phyloP scores from a whole-genome alignment of 1,284 basidiomycete genomes.

The Marasmius sp. region DNA sequence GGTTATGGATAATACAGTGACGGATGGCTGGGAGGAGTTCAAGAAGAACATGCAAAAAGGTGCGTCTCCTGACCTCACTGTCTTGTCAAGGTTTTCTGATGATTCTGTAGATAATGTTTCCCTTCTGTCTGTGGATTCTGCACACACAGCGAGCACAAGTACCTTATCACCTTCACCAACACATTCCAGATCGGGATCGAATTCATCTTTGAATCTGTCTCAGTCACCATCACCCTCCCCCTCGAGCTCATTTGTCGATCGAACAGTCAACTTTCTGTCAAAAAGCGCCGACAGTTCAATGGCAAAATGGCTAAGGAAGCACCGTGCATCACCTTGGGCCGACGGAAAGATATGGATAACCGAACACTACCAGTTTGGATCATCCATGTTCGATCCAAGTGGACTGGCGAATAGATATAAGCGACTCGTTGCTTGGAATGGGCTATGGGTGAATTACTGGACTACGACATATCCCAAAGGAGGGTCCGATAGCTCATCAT shows the following conservation, averaged over 20 bases:
- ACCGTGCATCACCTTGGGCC: conserved; percentile 45
- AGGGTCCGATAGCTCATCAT: not conserved
- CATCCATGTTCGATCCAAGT: conserved; percentile 53
- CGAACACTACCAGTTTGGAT: conserved; percentile 55
- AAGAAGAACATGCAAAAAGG: conserved; percentile 35
- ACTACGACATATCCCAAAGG: conserved; percentile 37
- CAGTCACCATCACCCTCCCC: conserved; percentile 13
- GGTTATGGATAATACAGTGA: conserved; percentile 43
- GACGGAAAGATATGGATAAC: conserved; percentile 49
- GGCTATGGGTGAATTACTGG: conserved; percentile 57
- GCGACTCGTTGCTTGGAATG: conserved; percentile 42
- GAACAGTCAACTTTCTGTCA: conserved; percentile 36
- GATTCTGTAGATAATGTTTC: not conserved
- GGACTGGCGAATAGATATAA: conserved; percentile 47
- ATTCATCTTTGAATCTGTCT: not conserved
- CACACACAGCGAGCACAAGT: conserved; percentile 6
- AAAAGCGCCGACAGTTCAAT: conserved; percentile 40
- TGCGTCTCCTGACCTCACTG: not conserved
- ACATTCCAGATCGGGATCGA: not conserved
- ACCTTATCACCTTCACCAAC: not conserved
- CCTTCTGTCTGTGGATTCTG: not conserved
- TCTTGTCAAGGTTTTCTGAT: not conserved
- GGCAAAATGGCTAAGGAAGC: conserved; percentile 47
- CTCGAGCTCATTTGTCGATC: conserved; percentile 25
- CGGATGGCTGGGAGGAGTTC: conserved; percentile 46